Evolutionary conservation across 78 protist genomes (phyloP), one percentile per base, ranked within the genome.

Genomic region (Dictyostelium firmibasis): DNA sequence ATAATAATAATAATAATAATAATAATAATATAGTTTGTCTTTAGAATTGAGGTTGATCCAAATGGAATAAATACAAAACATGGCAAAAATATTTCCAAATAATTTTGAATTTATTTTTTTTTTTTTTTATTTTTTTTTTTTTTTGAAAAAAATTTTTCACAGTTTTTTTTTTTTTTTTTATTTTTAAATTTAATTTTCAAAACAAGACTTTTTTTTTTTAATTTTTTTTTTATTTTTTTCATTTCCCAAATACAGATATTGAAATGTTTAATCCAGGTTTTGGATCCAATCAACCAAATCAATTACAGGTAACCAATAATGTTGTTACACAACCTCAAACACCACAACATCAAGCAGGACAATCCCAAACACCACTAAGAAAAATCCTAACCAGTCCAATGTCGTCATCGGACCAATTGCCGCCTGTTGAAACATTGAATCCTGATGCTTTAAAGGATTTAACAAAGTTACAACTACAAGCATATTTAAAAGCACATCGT

Each of bases 401-500:
- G 23, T 14, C 27, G 0, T 6, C 41, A 29, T 9, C 29, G 3
- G 84, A 64, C 60, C 60, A 20, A 23, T 36, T 86, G 11, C 85
- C 67, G 7, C 92, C 92, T 13, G 53, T 86, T 7, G 92, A 86
- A 53, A 33, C 92, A n/a, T 43, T 87, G 14, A 87, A 87, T 78
- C 93, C 93, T 1, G 93, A 87, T 78, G 62, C 23, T 43, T 31
- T 87, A 5, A 87, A 87, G 81, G 93, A 87, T 25, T 76, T 87
- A 29, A 31, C 76, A 7, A 87, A 87, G 78, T 20, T 25, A 3
- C 78, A 78, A 16, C 43, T 87, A 57, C 70, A 74, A 18, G 69
- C 62, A 36, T 78, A 78, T 78, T 47, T 87, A 23, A 41, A 76
- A 78, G 77, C 85, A 29, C 38, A 87, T 36, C 79, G 93, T 87